These are phyloP conservation scores for Saccharomyces uvarum DNA, from an alignment of 1,139 yeast genomes.

Conservation along the genomic window DNA sequence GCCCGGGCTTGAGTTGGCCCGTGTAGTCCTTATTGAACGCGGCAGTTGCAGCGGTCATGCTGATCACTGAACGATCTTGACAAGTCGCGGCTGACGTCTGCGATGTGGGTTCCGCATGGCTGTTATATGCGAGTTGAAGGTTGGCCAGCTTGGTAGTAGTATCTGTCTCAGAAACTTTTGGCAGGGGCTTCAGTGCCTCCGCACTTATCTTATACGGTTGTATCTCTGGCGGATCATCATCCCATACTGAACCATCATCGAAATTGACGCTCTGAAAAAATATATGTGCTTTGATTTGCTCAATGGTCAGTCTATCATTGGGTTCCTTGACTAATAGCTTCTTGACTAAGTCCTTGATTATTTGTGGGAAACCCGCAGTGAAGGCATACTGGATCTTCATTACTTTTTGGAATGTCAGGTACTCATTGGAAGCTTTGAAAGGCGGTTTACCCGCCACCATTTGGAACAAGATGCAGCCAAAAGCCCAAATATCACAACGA, in stretches of 20 bases:
- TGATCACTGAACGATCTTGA: neutral
- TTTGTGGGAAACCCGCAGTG: conserved; percentile 64
- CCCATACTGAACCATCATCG: conserved; percentile 57
- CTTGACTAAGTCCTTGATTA: conserved; percentile 62
- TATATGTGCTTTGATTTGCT: conserved; percentile 66
- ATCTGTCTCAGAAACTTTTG: conserved; percentile 11
- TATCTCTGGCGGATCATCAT: conserved; percentile 58
- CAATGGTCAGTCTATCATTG: conserved; percentile 54
- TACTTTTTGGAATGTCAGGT: conserved; percentile 83
- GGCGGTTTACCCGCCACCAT: conserved; percentile 91
- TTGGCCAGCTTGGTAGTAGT: neutral
- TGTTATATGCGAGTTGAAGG: neutral
- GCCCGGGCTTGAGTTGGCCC: neutral
- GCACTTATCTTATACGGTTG: conserved; percentile 60
- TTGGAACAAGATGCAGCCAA: conserved; percentile 86
- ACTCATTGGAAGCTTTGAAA: conserved; percentile 86
- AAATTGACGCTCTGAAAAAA: conserved; percentile 65
- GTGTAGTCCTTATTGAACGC: neutral
- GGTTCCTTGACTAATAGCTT: conserved; percentile 59
- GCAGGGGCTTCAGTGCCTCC: conserved; percentile 38
- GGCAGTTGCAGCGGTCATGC: neutral
- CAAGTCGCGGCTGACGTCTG: neutral
- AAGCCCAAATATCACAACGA: conserved; percentile 88
- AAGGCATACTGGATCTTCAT: conserved; percentile 72
- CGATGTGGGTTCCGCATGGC: neutral